Base-by-base conservation (phyloP, 108 stramenopile species). In the Epithemia pelagica region DNA sequence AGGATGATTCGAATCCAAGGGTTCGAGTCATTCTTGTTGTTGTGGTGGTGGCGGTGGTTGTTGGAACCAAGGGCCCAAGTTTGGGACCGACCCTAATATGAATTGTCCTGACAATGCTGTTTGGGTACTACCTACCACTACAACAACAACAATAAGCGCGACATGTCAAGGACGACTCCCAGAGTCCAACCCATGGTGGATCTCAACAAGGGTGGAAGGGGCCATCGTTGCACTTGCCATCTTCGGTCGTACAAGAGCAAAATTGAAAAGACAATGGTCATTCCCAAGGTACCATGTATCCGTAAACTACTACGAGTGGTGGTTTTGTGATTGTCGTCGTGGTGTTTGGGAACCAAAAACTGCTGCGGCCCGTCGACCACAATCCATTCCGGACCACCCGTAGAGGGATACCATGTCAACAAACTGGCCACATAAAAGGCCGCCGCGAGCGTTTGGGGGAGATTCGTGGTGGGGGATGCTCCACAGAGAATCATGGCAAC, bases 171-270 rank as follows among this genome's bases (percentile, higher is more conserved):
- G 20, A 52, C 15, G 18, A 52, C 61, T 15, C 81, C 81, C 32
- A 74, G 33, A 26, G 63, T 58, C 55, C 64, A 77, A 37, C 89
- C 89, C 59, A 67, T 78, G 25, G 79, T 80, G 21, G 71, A 74
- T 32, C 88, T 85, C 21, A 83, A 21, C 0, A 87, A 52, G 32
- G 83, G 67, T 27, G 85, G 89, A 20, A 85, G 23, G 2, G 89
- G 89, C 79, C 84, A 84, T 52, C 89, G 77, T 65, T 87, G 86
- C 46, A 79, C 73, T 66, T 90, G 89, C 61, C 71, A 65, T 24
- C 86, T 86, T 33, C 76, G 77, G 65, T 87, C 86, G 25, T 87
- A 60, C 0, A 90, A 62, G 3, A 66, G 61, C 55, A 87, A 55
- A 18, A 90, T 77, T 29, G 63, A 61, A 32, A 79, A 74, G 0